Evolutionary conservation across 106 monocot species (phyloP), one percentile per base, ranked within the genome.

Genomic region (Vanilla planifolia): DNA sequence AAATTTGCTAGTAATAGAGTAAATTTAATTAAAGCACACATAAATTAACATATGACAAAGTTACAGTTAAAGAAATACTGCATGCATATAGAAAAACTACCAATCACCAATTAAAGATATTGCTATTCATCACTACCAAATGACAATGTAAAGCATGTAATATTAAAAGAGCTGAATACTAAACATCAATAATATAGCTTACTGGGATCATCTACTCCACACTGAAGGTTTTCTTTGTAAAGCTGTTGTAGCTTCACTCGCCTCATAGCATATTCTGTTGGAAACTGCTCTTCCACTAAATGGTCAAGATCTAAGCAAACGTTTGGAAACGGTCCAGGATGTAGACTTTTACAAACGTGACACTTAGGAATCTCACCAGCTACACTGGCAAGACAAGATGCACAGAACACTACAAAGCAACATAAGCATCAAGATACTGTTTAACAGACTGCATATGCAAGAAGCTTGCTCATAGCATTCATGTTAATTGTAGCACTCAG

Each of bases 271-370:
- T 82, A 78, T 50, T 86, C 81, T 26, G n/a, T 62, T 9, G 75
- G 78, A 27, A 86, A 86, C 32, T 66, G 63, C 40, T 75, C 75
- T 78, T 82, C 68, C 61, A 86, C 15, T 48, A 82, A 81, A 67
- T 79, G 75, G 59, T 86, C 74, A 42, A 81, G 61, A 71, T 78
- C 72, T 61, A 78, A 77, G 35, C 75, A 86, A 75, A 86, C 55
- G 67, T 78, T 81, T 48, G 81, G 86, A 55, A 78, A 62, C 26
- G 66, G 71, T 64, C 78, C 78, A 33, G 81, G 81, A 72, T 86
- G 75, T 14, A 48, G 21, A 55, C 61, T 66, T 61, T 68, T 15
- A 63, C 86, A 86, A 63, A 66, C 66, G 51, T 68, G 71, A 52
- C 86, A 86, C 51, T 61, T 62, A 28, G 78, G 36, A 45, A 51